phyloP scores from a whole-genome alignment of 2,329 filamentous ascomycete genomes.

The Fusarium redolens region DNA sequence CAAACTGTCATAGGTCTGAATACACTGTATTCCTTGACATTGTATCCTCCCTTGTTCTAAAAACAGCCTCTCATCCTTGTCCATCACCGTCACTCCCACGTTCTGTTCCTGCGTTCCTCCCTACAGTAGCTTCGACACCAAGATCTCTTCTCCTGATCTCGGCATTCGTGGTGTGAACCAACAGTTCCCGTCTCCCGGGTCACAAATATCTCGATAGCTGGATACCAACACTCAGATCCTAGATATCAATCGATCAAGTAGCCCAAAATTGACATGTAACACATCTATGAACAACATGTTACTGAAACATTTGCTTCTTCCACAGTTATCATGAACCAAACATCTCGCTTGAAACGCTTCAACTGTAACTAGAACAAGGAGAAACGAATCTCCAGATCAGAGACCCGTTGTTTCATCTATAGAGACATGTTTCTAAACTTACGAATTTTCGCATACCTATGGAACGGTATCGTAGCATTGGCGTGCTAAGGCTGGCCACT shows the following conservation, averaged over 20 bases:
- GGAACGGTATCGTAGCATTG: constrained; percentile 1
- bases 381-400: background rate
- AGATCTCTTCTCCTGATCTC: constrained; percentile 12
- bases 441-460: background rate
- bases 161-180: constrained; percentile 9
- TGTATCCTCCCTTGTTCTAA: constrained; percentile 15
- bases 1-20: background rate
- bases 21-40: background rate
- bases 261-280: background rate
- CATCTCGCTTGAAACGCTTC: background rate
- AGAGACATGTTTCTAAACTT: constrained; percentile 7
- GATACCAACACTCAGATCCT: background rate
- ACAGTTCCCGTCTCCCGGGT: background rate
- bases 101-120: constrained; percentile 14
- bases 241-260: too few relatives aligned
- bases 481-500: constrained; percentile 2
- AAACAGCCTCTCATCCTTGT: constrained; percentile 21
- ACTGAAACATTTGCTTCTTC: background rate
- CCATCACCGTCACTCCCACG: background rate
- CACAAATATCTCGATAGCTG: background rate
- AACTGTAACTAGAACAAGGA: background rate
- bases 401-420: background rate
- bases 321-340: background rate
- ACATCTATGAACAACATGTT: background rate
- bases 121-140: background rate